Conservation (phyloP, 2,329 filamentous ascomycete genomes). For the Mollisiaceae sp. region DNA sequence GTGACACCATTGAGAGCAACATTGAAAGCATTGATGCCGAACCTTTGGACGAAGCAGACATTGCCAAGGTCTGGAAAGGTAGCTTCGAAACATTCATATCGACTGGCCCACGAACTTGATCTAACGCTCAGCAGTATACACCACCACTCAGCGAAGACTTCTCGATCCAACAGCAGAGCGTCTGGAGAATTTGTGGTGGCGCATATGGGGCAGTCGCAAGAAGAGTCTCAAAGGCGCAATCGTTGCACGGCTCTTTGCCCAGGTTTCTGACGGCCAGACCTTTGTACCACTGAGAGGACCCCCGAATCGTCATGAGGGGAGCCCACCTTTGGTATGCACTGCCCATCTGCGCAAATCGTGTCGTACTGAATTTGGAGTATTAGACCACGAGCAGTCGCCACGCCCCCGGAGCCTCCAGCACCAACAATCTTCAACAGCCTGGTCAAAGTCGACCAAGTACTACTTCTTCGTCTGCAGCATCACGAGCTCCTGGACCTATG, state of each 20-base stretch:
- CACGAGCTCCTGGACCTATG: constrained; percentile 46
- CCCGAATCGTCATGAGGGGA: constrained; percentile 56
- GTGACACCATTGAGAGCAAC: constrained; percentile 56
- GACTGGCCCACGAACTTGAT: constrained; percentile 18
- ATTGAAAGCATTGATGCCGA: constrained; percentile 54
- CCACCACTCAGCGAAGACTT: constrained; percentile 62
- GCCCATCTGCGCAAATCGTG: constrained; percentile 16
- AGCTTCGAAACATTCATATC: constrained; percentile 19
- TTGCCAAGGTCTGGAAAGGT: constrained; percentile 64
- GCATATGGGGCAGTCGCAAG: constrained; percentile 61
- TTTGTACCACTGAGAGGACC: constrained; percentile 61
- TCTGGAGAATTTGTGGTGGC: constrained; percentile 70
- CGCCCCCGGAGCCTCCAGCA: constrained; percentile 34
- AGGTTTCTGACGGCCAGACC: constrained; percentile 63
- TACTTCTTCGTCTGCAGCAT: constrained; percentile 29
- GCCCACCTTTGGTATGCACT: constrained; percentile 50
- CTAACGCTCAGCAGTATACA: constrained; percentile 55
- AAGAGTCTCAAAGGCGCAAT: constrained; percentile 56
- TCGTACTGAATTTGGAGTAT: constrained; percentile 35
- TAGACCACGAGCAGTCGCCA: constrained; percentile 32
- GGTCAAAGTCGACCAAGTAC: constrained; percentile 30
- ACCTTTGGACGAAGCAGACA: constrained; percentile 53
- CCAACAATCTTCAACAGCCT: constrained; percentile 28
- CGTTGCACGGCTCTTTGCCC: constrained; percentile 60
- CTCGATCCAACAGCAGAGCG: constrained; percentile 66